A percentile compares a stretch with the other conserved stretches of the same genome.
Conservation (phyloP, 331 rosid species). For the Rosa hybrid region DNA sequence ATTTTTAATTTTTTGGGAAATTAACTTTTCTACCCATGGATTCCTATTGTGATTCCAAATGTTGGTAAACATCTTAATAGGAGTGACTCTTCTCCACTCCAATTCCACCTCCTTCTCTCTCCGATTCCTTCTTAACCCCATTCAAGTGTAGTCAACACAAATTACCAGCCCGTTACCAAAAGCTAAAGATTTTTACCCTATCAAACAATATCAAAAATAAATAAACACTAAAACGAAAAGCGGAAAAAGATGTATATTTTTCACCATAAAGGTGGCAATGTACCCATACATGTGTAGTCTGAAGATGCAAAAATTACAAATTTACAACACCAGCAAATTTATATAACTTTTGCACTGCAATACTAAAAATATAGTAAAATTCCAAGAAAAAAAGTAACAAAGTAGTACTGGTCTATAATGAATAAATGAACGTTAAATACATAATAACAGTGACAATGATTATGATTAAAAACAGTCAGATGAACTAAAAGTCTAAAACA, state of each 20-base stretch:
- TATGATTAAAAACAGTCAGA: neutral
- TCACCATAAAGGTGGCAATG: neutral
- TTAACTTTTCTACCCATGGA: neutral
- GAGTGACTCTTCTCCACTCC: neutral
- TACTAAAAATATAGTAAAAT: neutral
- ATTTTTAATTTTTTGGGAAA: neutral
- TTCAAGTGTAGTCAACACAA: neutral
- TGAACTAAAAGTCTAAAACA: neutral
- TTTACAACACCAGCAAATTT: neutral
- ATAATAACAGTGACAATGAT: neutral
- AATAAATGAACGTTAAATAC: neutral
- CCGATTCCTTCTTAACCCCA: neutral
- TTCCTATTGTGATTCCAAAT: neutral
- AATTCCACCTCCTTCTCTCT: neutral
- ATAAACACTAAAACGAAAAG: neutral
- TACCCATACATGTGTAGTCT: neutral
- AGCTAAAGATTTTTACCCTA: slow-evolving; percentile 5
- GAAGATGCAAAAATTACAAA: neutral
- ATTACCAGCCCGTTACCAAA: neutral
- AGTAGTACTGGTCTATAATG: neutral
- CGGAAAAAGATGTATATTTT: neutral
- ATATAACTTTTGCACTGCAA: neutral
- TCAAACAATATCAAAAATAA: neutral
- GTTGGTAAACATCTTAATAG: neutral
- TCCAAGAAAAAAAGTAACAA: neutral